Conservation (phyloP, 139 green algal species). For the Trebouxia sp. region DNA sequence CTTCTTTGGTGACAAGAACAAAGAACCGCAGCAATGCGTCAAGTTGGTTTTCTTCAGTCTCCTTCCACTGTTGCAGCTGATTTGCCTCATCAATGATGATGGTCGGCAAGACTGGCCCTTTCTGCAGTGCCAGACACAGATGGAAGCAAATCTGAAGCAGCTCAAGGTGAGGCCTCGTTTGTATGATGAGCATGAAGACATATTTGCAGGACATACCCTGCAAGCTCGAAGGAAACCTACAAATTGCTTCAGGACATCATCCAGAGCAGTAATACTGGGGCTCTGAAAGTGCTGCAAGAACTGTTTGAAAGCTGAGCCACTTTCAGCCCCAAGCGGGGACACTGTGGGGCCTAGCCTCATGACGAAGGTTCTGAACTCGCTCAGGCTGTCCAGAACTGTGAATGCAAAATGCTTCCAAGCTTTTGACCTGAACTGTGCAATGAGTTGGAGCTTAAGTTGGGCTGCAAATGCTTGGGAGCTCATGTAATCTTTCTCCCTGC, state of each 20-base stretch:
- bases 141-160: conserved; percentile 6
- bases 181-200: conserved; percentile 23
- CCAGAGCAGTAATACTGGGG: conserved; percentile 23
- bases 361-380: conserved; percentile 12
- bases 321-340: conserved; percentile 11
- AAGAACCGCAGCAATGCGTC: conserved; percentile 15
- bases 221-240: conserved; percentile 20
- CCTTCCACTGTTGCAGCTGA: conserved; percentile 21
- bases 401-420: conserved; percentile 23
- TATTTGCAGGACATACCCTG: conserved; percentile 19
- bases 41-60: conserved; percentile 24
- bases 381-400: conserved; percentile 18
- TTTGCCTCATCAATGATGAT: conserved; percentile 24
- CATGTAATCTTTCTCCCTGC: conserved; percentile 25
- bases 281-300: conserved; percentile 24
- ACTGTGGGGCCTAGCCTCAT: conserved; percentile 22
- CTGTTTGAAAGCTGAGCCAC: conserved; percentile 22
- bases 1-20: conserved; percentile 18
- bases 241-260: conserved; percentile 16
- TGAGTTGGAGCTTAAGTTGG: conserved; percentile 23
- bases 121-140: conserved; percentile 19
- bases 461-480: conserved; percentile 18
- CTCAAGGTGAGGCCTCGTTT: conserved; percentile 1
- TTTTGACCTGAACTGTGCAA: conserved; percentile 24
- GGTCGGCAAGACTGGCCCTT: conserved; percentile 15